Percentiles rank a stretch among this genome's conserved stretches.
Evolutionary conservation across 108 stramenopile genomes (phyloP).

Genomic region (Seminavis robusta): DNA sequence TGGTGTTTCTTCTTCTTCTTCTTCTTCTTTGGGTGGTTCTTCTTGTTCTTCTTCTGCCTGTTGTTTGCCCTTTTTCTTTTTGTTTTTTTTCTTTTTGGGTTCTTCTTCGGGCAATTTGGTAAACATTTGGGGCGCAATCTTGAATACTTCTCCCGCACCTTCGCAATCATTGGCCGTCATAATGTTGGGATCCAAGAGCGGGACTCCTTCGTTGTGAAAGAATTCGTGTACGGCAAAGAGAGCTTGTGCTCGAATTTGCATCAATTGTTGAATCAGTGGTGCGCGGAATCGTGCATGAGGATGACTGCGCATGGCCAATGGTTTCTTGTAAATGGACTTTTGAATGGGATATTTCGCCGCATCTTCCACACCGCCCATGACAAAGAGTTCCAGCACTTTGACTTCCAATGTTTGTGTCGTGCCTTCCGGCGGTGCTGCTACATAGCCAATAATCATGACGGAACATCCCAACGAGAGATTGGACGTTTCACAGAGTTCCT

Average conservation of each 20-base stretch:
- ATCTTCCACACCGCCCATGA: slow-evolving; percentile 57
- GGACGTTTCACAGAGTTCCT: slow-evolving; percentile 36
- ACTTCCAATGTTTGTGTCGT: slow-evolving; percentile 63
- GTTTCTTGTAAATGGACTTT: slow-evolving; percentile 64
- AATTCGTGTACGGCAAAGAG: slow-evolving; percentile 65
- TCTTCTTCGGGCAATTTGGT: slow-evolving; percentile 22
- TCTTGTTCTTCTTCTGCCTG: background rate
- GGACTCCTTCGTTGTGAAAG: slow-evolving; percentile 57
- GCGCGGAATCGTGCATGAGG: slow-evolving; percentile 56
- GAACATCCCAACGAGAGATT: slow-evolving; percentile 47
- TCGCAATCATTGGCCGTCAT: slow-evolving; percentile 89
- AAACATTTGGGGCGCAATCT: slow-evolving; percentile 65
- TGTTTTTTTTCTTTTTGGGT: background rate
- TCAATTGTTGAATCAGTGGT: slow-evolving; percentile 49
- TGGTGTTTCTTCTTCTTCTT: background rate
- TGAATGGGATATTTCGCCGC: slow-evolving; percentile 55
- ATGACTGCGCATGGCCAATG: slow-evolving; percentile 38
- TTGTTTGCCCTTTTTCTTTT: background rate
- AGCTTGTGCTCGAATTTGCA: slow-evolving; percentile 54
- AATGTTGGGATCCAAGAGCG: slow-evolving; percentile 63
- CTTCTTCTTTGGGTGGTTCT: slow-evolving; percentile 3
- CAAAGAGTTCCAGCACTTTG: slow-evolving; percentile 33
- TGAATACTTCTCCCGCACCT: slow-evolving; percentile 93
- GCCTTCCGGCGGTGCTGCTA: slow-evolving; percentile 54
- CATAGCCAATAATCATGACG: slow-evolving; percentile 41